Percentiles rank a stretch among this genome's conserved stretches.
Evolutionary conservation across 2,329 filamentous ascomycete genomes (phyloP).

Genomic region (Blastomyces percursus): DNA sequence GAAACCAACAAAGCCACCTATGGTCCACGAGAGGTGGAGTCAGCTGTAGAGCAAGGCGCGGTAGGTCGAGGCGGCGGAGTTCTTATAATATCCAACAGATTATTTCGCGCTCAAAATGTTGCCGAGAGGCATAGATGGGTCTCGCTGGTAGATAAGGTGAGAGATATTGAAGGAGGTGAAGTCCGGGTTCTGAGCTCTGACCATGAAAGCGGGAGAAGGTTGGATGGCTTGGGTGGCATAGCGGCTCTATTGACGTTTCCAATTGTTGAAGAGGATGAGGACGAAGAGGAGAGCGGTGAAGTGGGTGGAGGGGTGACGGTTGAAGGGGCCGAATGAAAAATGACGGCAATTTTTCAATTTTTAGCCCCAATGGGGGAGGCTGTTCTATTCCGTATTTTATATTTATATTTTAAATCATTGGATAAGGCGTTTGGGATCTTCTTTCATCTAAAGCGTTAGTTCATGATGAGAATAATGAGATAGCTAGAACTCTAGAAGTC

Average conservation of each 20-base stretch:
- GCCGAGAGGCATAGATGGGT: conserved; percentile 71
- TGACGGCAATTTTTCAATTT: not conserved
- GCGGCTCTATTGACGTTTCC: conserved; percentile 88
- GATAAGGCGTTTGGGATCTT: not conserved
- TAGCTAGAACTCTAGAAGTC: not conserved
- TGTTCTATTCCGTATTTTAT: not conserved
- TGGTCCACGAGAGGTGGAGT: conserved; percentile 68
- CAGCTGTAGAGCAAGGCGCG: conserved; percentile 74
- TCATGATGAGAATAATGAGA: not conserved
- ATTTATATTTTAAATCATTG: not conserved
- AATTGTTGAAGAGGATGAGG: conserved; percentile 67
- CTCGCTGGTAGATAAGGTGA: conserved; percentile 74
- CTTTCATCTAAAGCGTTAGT: not conserved
- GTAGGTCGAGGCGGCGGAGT: conserved; percentile 78
- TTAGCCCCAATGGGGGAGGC: not conserved
- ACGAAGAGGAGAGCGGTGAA: conserved; percentile 33
- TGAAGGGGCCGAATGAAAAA: not conserved
- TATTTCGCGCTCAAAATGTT: conserved; percentile 78
- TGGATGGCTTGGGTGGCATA: conserved; percentile 76
- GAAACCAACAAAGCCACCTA: conserved; percentile 91
- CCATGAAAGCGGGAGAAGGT: conserved; percentile 79
- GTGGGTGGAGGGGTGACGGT: not conserved
- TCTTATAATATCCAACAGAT: conserved; percentile 71
- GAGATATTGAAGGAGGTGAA: conserved; percentile 68
- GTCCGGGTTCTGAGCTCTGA: conserved; percentile 82